Base-by-base conservation (phyloP, 345 rosid genomes). In the Rhodamnia argentea region DNA sequence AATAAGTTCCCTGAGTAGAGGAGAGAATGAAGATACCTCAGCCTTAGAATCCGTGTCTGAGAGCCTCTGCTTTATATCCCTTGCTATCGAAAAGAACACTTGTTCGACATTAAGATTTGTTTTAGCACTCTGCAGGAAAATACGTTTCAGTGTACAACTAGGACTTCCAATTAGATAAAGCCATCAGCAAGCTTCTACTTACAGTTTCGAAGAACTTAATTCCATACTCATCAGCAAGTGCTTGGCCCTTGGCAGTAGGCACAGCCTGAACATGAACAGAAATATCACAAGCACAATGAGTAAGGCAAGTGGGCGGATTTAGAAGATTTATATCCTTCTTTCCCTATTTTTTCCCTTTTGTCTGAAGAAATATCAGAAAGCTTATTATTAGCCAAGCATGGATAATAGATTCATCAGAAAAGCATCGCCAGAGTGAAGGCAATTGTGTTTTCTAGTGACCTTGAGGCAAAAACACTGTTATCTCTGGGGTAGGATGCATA, bases 181-280 rank as follows among this genome's bases (percentile, higher is more conserved):
- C 54, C 83, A 74, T 58, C 23, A 3, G 47, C 37, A 60, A 24
- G 55, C 52, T 29, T n/a, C 60, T 55, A 87, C 98, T 90, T 91
- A 98, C 98, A 6, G 99, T 98, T 89, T 98, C 99, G 29, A 96
- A 98, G 90, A 98, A 98, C 88, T 98, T 94, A 92, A 98, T 96
- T 62, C 99, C 98, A 75, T 96, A 98, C 88, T 98, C 99, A 87
- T 98, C 98, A 76, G 99, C 99, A 83, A 98, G 99, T 58, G 98
- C 99, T 90, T 96, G 99, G 86, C 99, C 99, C 93, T 92, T 96
- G 6, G 98, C 84, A 62, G 96, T 98, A 82, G 99, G 99, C 87
- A 98, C 99, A 55, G 97, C 99, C 99, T 98, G 89, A 76, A 52
- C 22, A 60, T 52, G 52, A n/a, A 52, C n/a, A 18, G 86, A 83